Conservation (phyloP, 345 rosid species). For the Citrus maxima region DNA sequence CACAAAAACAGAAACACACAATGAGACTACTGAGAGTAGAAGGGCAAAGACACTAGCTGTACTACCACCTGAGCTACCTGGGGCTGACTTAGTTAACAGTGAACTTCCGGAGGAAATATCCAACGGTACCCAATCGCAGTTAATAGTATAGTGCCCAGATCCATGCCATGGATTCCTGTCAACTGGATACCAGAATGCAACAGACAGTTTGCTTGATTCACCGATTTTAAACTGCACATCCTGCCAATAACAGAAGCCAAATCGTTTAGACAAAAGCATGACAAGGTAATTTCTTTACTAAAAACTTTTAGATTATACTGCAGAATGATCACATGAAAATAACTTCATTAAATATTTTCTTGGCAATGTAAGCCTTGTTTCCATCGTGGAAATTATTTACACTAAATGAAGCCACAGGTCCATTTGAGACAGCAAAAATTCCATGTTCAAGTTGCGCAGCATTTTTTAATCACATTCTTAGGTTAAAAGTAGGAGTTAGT, state of each 20-base stretch:
- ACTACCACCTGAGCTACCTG: constrained; percentile 38
- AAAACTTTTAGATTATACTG: neutral
- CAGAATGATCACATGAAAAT: neutral
- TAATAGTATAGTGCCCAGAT: constrained; percentile 78
- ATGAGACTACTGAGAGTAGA: constrained; percentile 54
- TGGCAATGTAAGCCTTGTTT: neutral
- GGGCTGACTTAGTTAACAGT: constrained; percentile 24
- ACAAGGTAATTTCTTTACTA: constrained; percentile 25
- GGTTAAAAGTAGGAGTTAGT: neutral
- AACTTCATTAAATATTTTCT: neutral
- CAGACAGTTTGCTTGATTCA: constrained; percentile 66
- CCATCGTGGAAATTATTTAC: neutral
- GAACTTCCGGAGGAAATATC: constrained; percentile 53
- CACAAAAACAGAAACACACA: constrained; percentile 60
- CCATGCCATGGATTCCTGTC: constrained; percentile 80
- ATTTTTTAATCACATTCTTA: neutral
- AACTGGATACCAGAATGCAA: constrained; percentile 91
- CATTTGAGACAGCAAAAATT: neutral
- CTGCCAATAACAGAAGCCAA: constrained; percentile 40
- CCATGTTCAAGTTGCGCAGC: neutral
- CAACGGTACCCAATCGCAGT: constrained; percentile 79
- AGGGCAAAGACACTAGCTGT: constrained; percentile 58
- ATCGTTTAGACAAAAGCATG: neutral
- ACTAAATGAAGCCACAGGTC: neutral
- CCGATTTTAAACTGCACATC: constrained; percentile 86